A percentile compares a stretch with the other conserved stretches of the same genome.
phyloP scores from a whole-genome alignment of 192 early-diverging fungal species.

The Podochytrium sp. region DNA sequence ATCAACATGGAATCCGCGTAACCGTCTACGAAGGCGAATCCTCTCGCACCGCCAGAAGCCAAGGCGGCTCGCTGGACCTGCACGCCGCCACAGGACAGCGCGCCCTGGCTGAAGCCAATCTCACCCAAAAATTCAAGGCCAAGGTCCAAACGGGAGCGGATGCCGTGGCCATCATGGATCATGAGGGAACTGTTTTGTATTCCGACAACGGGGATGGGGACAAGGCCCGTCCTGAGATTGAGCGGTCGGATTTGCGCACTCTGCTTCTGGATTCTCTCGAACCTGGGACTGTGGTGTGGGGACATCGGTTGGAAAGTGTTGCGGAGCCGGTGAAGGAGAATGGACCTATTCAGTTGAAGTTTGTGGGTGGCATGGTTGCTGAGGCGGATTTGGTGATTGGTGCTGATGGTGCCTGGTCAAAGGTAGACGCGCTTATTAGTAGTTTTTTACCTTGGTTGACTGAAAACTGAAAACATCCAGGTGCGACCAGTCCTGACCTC shows the following conservation, averaged over 20 bases:
- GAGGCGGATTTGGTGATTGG: conserved; percentile 50
- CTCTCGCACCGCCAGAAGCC: conserved; percentile 28
- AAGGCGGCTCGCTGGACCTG: conserved; percentile 58
- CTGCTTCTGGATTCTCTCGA: conserved; percentile 32
- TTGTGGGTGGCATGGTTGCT: neutral
- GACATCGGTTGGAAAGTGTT: neutral
- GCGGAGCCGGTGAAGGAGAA: neutral
- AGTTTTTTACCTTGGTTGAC: too few species aligned
- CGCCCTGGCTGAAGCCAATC: conserved; percentile 37
- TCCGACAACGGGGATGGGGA: neutral
- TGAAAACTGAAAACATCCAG: too few species aligned
- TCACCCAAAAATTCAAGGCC: conserved; percentile 37
- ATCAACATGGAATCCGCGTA: conserved; percentile 28
- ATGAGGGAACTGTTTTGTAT: neutral
- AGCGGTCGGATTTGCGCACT: conserved; percentile 47
- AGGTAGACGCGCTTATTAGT: too few species aligned
- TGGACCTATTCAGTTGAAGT: neutral
- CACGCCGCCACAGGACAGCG: conserved; percentile 48
- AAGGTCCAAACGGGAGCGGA: neutral
- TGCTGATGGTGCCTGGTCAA: conserved; percentile 63
- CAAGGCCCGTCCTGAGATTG: conserved; percentile 49
- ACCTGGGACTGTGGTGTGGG: neutral
- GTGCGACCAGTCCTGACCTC: conserved; percentile 41
- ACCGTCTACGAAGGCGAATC: conserved; percentile 51
- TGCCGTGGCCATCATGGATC: neutral